Base-by-base conservation (phyloP, 176 grass and related monocot genomes). In the Coix lacrymajobi region DNA sequence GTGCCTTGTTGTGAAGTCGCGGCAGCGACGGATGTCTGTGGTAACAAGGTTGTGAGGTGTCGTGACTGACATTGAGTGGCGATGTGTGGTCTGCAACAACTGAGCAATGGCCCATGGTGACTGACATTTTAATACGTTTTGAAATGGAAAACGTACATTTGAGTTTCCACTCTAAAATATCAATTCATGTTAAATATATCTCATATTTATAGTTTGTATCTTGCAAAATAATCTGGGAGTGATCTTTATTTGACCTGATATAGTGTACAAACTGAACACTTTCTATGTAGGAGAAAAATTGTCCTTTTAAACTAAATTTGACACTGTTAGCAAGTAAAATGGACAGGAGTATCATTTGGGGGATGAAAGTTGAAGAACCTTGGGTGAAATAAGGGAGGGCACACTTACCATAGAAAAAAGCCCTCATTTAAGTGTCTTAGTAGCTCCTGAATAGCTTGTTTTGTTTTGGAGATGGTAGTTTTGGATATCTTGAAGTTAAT, bases 391-490 rank as follows among this genome's bases (percentile, higher is more conserved):
- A 58, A 58, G 56, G 56, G 10, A 60, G 56, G 56, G 56, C 26
- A 60, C 25, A 60, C n/a, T 58, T 58, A 20, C 52, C 52, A 56
- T 56, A 56, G 52, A 56, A 56, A 56, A 20, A 69, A 60, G 19
- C n/a, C 22, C 24, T 13, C 3, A 49, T 56, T 57, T 37, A 41
- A 20, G 31, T 79, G 65, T 79, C 49, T 66, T 36, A 2, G 0
- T n/a, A 16, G 26, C 22, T 81, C 26, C 17, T 76, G 40, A 77
- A 45, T 46, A 31, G 25, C 56, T 77, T 82, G n/a, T 58, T 74
- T 89, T 69, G 30, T 64, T 75, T 20, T 89, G 26, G 20, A 78
- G 20, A 78, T 81, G 15, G 39, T 75, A 44, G 44, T 19, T 84
- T 68, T 31, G 45, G 4, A 54, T 79, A 64, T 26, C 0, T 62